phyloP scores from a whole-genome alignment of 208 protist species.

The Leishmania mexicana region DNA sequence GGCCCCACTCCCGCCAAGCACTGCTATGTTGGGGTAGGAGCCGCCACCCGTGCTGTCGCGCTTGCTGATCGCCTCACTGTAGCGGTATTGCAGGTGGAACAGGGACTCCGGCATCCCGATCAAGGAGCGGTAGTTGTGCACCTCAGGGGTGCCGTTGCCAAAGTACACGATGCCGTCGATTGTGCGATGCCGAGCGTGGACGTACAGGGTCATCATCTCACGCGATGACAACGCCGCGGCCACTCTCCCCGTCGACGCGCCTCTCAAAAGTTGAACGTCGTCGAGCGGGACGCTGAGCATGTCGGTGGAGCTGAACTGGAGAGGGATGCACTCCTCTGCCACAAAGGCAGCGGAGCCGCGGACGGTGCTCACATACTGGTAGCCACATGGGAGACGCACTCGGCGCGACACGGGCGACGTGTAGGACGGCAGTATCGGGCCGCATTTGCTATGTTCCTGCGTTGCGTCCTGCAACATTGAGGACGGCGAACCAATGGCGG shows the following conservation, averaged over 20 bases:
- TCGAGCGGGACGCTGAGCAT: slow-evolving; percentile 28
- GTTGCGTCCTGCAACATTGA: slow-evolving; percentile 37
- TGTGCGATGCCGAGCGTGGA: slow-evolving; percentile 59
- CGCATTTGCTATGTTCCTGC: neutral
- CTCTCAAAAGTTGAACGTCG: slow-evolving; percentile 18
- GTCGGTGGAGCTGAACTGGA: slow-evolving; percentile 55
- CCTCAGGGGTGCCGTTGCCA: slow-evolving; percentile 69
- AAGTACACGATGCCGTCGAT: slow-evolving; percentile 88
- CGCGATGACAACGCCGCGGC: slow-evolving; percentile 9
- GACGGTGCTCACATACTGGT: slow-evolving; percentile 62
- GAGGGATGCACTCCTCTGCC: slow-evolving; percentile 38
- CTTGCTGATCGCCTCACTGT: slow-evolving; percentile 53
- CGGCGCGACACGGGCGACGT: slow-evolving; percentile 43
- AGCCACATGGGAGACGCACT: slow-evolving; percentile 65
- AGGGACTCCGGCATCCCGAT: slow-evolving; percentile 85
- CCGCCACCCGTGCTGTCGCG: neutral
- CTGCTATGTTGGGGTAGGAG: neutral
- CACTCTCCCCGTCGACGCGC: neutral
- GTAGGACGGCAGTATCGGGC: slow-evolving; percentile 54
- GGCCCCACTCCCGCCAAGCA: neutral
- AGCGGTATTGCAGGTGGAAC: slow-evolving; percentile 81
- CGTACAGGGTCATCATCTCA: slow-evolving; percentile 66
- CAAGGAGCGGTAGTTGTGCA: slow-evolving; percentile 79
- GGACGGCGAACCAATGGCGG: neutral
- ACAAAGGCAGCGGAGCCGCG: slow-evolving; percentile 45